A percentile compares a stretch with the other conserved stretches of the same genome.
These are phyloP conservation scores for Kodamaea ohmeri DNA, from an alignment of 1,139 yeast genomes.

Conservation along the genomic window DNA sequence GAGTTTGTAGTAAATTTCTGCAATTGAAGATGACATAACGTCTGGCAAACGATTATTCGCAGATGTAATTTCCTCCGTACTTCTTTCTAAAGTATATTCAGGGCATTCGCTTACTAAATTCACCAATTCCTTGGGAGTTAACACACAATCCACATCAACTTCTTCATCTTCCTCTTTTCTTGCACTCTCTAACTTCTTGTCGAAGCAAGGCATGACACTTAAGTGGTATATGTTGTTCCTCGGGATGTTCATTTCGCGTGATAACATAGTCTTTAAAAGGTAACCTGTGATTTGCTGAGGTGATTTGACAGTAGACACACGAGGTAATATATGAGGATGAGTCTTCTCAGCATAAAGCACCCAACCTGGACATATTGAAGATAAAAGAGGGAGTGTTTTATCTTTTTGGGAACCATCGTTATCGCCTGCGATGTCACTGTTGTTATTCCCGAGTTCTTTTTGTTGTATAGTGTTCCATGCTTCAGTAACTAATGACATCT, in stretches of 20 bases:
- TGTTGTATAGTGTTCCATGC: conserved; percentile 44
- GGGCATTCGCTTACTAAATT: conserved; percentile 58
- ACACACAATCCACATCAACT: conserved; percentile 86
- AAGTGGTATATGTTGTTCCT: conserved; percentile 64
- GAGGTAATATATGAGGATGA: conserved; percentile 75
- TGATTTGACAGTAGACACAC: conserved; percentile 65
- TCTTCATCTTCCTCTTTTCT: conserved; percentile 56
- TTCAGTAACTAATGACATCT: conserved; percentile 62
- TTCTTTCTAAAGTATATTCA: background rate
- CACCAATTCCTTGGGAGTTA: conserved; percentile 85
- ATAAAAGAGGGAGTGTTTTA: conserved; percentile 46
- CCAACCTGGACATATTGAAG: conserved; percentile 94
- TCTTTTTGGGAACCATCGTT: background rate
- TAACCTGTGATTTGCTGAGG: conserved; percentile 94
- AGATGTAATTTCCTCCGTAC: background rate
- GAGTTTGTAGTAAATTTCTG: conserved; percentile 29
- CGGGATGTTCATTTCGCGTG: conserved; percentile 34
- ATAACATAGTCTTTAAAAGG: conserved; percentile 58
- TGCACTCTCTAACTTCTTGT: conserved; percentile 92
- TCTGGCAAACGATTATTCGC: background rate
- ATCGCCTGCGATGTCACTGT: conserved; percentile 13
- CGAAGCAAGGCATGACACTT: conserved; percentile 95
- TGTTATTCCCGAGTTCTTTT: background rate
- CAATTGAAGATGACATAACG: background rate
- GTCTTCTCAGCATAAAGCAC: conserved; percentile 94